Base-by-base conservation (phyloP, 495 filamentous ascomycete genomes). In the Aspergillus baeticus region DNA sequence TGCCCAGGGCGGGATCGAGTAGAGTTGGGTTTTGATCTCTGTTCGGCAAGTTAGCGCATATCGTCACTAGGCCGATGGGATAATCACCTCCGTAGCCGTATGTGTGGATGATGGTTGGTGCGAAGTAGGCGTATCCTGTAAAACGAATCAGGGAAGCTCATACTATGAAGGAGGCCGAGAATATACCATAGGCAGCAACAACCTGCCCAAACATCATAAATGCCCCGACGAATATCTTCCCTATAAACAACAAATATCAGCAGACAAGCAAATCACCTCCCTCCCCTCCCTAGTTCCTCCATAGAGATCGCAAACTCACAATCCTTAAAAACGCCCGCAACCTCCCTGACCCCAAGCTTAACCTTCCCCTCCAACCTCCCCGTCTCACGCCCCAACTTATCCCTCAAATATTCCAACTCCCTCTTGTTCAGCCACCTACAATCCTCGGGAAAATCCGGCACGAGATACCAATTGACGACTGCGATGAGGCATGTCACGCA, bases 171-270 rank as follows among this genome's bases (percentile, higher is more conserved):
- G 84, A 77, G 31, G 5, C 15, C 46, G 89, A 83, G 29, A 78
- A 78, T 0, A 81, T 90, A 36, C 78, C 82, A 59, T 79, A 76
- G 18, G 91, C 92, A 58, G 92, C 90, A 67, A 96, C 91, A 55
- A 96, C 87, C 33, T 96, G 73, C 11, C 75, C 75, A 43, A 78
- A 89, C 70, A 95, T 93, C 91, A 95, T 94, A 64, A 96, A 82
- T 2, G 85, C 91, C 47, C 88, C 92, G 34, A 95, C 67, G 53
- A 87, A 76, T 54, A 89, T 74, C 67, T 88, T 88, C 64, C 78
- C 79, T 77, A 35, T 6, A 29, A 8, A 29, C 8, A 3, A 29
- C 8, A 3, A 29, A 8, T 8, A 3, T 8, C 26, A 29, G 26
- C 26, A 29, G n/a, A n/a, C n/a, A n/a, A n/a, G n/a, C n/a, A n/a